Evolutionary conservation across 257 asterid genomes (phyloP), one percentile per base, ranked within the genome.

Genomic region (Scutellaria minor): DNA sequence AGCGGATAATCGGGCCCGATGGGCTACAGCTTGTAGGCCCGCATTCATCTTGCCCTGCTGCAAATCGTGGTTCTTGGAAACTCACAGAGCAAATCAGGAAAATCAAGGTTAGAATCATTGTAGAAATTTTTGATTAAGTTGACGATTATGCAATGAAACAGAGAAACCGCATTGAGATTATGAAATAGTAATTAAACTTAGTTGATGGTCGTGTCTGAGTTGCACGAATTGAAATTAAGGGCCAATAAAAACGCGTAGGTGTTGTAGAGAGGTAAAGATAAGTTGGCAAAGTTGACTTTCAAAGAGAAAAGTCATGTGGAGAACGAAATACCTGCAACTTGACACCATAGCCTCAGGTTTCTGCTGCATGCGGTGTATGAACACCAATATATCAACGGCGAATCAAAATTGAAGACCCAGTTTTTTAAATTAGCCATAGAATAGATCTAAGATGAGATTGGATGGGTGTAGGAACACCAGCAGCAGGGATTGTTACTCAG

Each of bases 1-100:
- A 91, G 59, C 92, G 87, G 74, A 91, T 72, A 1, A 56, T 63
- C 6, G 91, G 96, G 72, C 89, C 92, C 0, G 77, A 65, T 6
- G 41, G 56, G 55, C 70, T 55, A 78, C 97, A 91, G 63, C 80
- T 89, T 20, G 88, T 66, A 59, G 88, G 87, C 61, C n/a, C 68
- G 66, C 97, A 91, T 35, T 82, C 82, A 47, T 83, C 84, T 80
- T 88, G 90, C n/a, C 75, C 85, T 50, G 73, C 48, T 53, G 81
- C 84, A 46, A 47, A 62, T 53, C 59, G 69, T 46, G 82, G 51
- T 5, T 62, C 64, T 22, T 41, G 74, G 41, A 76, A 11, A 63
- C 24, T 18, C n/a, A 15, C 14, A 9, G 64, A 47, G 31, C 12
- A 67, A 51, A 80, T 63, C 66, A 83, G 54, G 75, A 68, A 54